Evolutionary conservation across 2,329 filamentous ascomycete genomes (phyloP), one percentile per base, ranked within the genome.

Genomic region (Colletotrichum sp.): DNA sequence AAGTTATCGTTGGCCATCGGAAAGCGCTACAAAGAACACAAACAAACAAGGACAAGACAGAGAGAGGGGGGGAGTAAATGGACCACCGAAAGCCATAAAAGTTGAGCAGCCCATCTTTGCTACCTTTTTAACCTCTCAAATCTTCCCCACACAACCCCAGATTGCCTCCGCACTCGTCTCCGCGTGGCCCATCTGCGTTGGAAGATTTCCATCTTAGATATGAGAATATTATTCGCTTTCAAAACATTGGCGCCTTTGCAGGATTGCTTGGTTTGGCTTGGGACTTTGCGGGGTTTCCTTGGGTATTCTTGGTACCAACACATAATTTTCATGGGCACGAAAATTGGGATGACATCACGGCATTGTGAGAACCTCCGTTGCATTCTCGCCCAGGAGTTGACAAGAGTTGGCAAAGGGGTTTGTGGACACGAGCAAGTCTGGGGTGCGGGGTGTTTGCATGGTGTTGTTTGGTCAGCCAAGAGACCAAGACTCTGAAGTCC

Each of bases 391-490:
- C 57, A 74, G 71, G 16, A 32, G 57, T n/a, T 12, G 26, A 32
- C 71, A 70, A 74, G 71, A 67, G 43, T 74, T 70, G 71, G 71
- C 71, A 74, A 26, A 70, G 38, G 66, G 36, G 36, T 26, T 32
- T 65, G 58, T 64, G 71, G 71, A 64, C 28, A 70, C 57, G 13
- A 24, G 6, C 24, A 6, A 15, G 26, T 32, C 65, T 26, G 43
- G 28, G 32, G 13, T 43, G 30, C 30, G 58, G 36, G 30, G 18
- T 57, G 61, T 43, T 34, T 21, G 2, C 55, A 57, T 69, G 65
- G 57, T 64, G 57, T 70, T 64, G 58, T 21, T 58, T 30, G 32
- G 71, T 32, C 66, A 43, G 71, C 71, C 71, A 65, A 73, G 71
- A 55, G 16, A 16, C 21, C 64, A 64, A 68, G 30, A n/a, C 30